Base-by-base conservation (phyloP, 805 yeast genomes). In the Barnettozyma pratensis region DNA sequence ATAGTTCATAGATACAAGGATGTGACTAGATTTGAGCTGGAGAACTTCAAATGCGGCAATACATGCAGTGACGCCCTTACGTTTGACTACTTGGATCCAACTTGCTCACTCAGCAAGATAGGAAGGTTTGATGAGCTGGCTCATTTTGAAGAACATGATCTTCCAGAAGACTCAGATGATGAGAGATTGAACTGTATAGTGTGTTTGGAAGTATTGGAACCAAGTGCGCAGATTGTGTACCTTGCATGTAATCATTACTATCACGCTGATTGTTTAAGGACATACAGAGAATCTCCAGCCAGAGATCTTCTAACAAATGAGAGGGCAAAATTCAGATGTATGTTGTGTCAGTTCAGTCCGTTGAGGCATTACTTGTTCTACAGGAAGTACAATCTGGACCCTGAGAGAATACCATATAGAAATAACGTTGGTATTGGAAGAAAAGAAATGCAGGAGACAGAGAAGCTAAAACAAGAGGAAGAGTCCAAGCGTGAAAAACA, bases 211-310 rank as follows among this genome's bases (percentile, higher is more conserved):
- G 19, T 7, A 36, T 36, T 36, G n/a, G 3, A 36, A 10, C 25
- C 38, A 12, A 14, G 27, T 3, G 40, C 43, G 5, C 6, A 27
- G 6, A 28, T 45, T 8, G 8, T 46, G 6, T 6, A 36, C 19
- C 38, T 42, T 14, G 49, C 55, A 7, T 52, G 55, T 36, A 39
- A 41, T 7, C 53, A 49, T 35, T 26, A 12, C 12, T 42, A 36
- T 25, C 53, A 52, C 30, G 6, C n/a, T 25, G 32, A 27, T 3
- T 49, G 54, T 44, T 7, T 48, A 3, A 14, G 10, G 11, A 39
- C n/a, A 10, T 44, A 35, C 37, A 39, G 34, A 42, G 26, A 29
- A 5, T 12, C 19, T 11, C 25, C 37, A 12, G 8, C 19, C 19
- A 19, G 19, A 19, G 19, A 2, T 3, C 3, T 19, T 19, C 19